Evolutionary conservation across 106 monocot genomes (phyloP), one percentile per base, ranked within the genome.

Genomic region (Acanthochlamys bracteata): DNA sequence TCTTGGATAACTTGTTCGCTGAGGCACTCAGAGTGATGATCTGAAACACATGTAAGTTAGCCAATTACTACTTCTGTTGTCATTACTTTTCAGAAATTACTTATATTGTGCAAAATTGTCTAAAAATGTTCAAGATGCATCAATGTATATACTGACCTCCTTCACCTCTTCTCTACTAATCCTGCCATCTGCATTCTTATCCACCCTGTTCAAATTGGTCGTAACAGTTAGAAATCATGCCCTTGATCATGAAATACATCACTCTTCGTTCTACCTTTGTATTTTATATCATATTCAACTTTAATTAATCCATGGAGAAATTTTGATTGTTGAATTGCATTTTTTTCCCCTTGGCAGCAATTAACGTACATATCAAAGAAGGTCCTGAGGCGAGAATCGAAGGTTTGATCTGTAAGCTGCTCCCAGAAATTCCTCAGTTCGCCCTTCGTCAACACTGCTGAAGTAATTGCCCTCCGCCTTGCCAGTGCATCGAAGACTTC

Each of bases 341-440:
- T 56, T 14, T 14, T 22, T 20, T 27, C 41, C 11, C 0, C 20
- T 19, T 20, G 16, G 9, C 7, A 10, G 26, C 11, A 39, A 33
- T 60, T 21, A 49, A 10, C 10, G 17, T 80, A 89, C 98, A 99
- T 99, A 81, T 99, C 98, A 24, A 99, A 99, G 73, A 99, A 99
- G 13, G 89, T 99, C 46, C 89, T 88, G 8, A 99, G 92, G 45
- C 88, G 57, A 24, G 81, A 75, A 61, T 99, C 98, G 69, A 99
- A 99, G 71, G 92, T 99, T 63, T 79, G 82, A 51, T 92, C 89
- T 0, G 92, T 53, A 59, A 92, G 88, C 71, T 84, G 98, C 25
- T 99, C 91, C 92, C 98, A 99, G 66, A 99, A 99, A 69, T 92
- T 92, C 39, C 68, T 69, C 23, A 99, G 70, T 69, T 92, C 90